Base-by-base conservation (phyloP, 2,329 filamentous ascomycete genomes). In the Colletotrichum salicis region DNA sequence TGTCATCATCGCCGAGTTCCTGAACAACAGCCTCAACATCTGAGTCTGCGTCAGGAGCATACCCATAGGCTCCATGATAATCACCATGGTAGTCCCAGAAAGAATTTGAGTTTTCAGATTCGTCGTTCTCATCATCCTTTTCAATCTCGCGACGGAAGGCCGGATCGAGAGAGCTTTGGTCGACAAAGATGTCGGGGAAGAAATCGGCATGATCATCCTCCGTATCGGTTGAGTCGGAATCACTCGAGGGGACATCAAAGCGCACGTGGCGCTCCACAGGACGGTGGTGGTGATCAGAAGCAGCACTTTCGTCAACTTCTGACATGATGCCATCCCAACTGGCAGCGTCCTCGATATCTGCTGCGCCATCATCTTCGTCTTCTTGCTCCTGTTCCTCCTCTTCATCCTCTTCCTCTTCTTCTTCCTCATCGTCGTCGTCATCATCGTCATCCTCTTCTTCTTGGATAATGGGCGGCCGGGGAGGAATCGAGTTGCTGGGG, bases 101-200 rank as follows among this genome's bases (percentile, higher is more conserved):
- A 1, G 89, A 90, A 52, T 84, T 84, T 27, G 86, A 89, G 70
- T 86, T 86, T 5, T 86, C 90, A 0, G 86, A 88, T 72, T 90
- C 88, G 62, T 89, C 84, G 54, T 74, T 73, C 61, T 86, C 85
- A n/a, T 84, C 83, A 74, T 94, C 90, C 74, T 89, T 87, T 78
- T 95, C 92, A 74, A 95, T 92, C 82, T 94, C 91, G 54, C 89
- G 88, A 74, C 92, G 92, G 77, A 96, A 90, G 63, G 87, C 87
- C 6, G 92, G 91, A 76, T 94, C 93, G 5, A 96, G 85, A 19
- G 89, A 87, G 77, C 90, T 92, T 80, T 95, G 92, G 61, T 93
- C 90, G 68, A 95, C 86, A 80, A 96, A 96, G 71, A 96, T 91
- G 78, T 95, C 91, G 1, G 93, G 92, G 73, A 94, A 94, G 74